phyloP scores from a whole-genome alignment of 2,329 filamentous ascomycete genomes.

The Albifimbria verrucaria region DNA sequence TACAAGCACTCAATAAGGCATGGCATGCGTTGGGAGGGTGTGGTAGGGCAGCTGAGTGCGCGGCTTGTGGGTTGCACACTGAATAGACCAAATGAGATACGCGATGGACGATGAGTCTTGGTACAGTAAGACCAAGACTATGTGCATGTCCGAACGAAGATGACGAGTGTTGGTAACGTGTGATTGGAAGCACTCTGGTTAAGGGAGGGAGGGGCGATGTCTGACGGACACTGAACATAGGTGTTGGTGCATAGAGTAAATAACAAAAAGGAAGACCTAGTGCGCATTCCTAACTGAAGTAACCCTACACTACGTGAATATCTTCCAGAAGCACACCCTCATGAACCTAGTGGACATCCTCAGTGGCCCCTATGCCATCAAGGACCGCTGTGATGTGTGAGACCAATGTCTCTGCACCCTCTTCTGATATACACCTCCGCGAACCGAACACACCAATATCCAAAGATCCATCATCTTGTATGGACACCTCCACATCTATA shows the following conservation, averaged over 20 bases:
- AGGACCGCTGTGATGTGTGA: conserved; percentile 12
- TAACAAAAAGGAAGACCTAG: background rate
- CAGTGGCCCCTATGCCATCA: background rate
- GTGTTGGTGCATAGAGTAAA: background rate
- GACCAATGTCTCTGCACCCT: conserved; percentile 22
- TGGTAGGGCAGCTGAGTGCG: background rate
- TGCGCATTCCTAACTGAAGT: no score
- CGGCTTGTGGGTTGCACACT: background rate
- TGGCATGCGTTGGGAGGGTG: background rate
- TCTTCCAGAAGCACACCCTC: no score
- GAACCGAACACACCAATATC: conserved; percentile 41
- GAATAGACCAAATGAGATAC: background rate
- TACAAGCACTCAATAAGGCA: background rate
- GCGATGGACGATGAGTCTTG: background rate
- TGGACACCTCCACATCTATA: conserved; percentile 37
- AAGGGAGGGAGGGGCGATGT: no score
- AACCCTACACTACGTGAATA: no score
- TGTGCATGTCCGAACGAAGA: background rate
- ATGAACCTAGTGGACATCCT: background rate
- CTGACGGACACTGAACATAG: background rate
- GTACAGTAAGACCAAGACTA: no score
- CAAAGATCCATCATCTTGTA: conserved; percentile 22
- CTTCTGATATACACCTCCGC: conserved; percentile 16
- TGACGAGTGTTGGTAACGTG: background rate
- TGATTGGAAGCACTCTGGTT: no score